A percentile compares a stretch with the other conserved stretches of the same genome.
phyloP scores from a whole-genome alignment of 179 eudicot species.

The Silene coronaria region DNA sequence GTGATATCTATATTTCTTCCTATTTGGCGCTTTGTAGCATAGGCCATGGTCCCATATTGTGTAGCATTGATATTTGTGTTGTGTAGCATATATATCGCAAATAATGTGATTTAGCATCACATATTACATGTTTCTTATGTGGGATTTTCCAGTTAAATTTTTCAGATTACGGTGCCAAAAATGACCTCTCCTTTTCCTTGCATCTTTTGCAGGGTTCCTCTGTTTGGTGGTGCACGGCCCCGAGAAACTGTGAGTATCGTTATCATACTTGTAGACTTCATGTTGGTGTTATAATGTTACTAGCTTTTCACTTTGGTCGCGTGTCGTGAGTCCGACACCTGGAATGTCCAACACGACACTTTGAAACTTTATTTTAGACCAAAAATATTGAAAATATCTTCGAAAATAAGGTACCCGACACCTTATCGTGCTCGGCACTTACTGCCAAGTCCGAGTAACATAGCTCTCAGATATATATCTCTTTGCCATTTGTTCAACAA shows the following conservation, averaged over 20 bases:
- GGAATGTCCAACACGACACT: too few relatives aligned
- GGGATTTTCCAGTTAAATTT: background rate
- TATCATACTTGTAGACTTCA: background rate
- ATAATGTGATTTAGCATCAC: background rate
- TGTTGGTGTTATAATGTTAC: background rate
- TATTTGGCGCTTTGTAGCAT: background rate
- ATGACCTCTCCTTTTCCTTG: constrained; percentile 9
- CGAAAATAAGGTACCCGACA: too few relatives aligned
- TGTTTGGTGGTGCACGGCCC: constrained; percentile 93
- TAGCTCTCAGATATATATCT: background rate
- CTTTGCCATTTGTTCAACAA: background rate
- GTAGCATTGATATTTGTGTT: background rate
- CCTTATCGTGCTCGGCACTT: too few relatives aligned
- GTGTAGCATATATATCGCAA: background rate
- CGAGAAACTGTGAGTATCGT: constrained; percentile 65
- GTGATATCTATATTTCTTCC: background rate
- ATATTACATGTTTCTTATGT: background rate
- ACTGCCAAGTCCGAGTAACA: too few relatives aligned
- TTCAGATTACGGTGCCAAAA: background rate
- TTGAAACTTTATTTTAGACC: too few relatives aligned
- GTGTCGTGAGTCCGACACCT: too few relatives aligned
- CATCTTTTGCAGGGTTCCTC: constrained; percentile 41
- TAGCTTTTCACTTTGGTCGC: too few relatives aligned
- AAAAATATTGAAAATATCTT: too few relatives aligned
- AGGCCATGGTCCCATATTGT: background rate